Conservation (phyloP, 2,329 filamentous ascomycete genomes). For the Albifimbria verrucaria region DNA sequence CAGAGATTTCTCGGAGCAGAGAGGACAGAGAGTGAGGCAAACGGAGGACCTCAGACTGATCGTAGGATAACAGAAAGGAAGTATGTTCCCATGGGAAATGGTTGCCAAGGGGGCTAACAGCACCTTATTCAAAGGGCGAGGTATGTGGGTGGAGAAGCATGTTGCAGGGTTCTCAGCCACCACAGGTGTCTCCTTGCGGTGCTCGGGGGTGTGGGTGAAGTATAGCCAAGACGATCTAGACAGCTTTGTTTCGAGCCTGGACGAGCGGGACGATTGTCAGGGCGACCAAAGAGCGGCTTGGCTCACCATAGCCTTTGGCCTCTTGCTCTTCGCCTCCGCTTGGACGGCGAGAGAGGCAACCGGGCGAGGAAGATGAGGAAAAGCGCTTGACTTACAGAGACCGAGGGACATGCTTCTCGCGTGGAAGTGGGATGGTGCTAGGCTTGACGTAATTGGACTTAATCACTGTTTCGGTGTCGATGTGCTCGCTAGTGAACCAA, state of each 20-base stretch:
- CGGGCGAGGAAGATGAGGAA: neutral
- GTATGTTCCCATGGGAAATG: neutral
- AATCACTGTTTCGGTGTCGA: neutral
- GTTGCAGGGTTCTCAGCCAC: neutral
- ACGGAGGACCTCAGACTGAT: too few relatives aligned
- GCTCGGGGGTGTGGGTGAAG: neutral
- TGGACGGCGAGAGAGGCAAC: neutral
- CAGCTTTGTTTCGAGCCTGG: neutral
- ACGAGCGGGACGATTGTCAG: neutral
- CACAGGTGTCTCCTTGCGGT: neutral
- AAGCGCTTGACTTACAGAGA: neutral
- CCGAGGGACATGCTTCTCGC: neutral
- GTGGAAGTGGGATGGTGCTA: neutral
- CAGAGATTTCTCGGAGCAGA: too few relatives aligned
- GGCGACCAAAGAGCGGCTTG: neutral
- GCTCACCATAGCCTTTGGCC: neutral
- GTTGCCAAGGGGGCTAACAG: slow-evolving; percentile 16
- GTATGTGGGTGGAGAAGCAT: neutral
- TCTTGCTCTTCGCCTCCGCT: neutral
- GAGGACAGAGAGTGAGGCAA: neutral
- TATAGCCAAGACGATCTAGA: too few relatives aligned
- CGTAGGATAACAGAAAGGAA: too few relatives aligned
- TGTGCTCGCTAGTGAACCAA: too few relatives aligned
- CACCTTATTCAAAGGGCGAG: neutral
- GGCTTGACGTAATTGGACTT: neutral